A percentile compares a stretch with the other conserved stretches of the same genome.
phyloP scores from a whole-genome alignment of 768 basidiomycete species.

The Tephrocybe sp. region DNA sequence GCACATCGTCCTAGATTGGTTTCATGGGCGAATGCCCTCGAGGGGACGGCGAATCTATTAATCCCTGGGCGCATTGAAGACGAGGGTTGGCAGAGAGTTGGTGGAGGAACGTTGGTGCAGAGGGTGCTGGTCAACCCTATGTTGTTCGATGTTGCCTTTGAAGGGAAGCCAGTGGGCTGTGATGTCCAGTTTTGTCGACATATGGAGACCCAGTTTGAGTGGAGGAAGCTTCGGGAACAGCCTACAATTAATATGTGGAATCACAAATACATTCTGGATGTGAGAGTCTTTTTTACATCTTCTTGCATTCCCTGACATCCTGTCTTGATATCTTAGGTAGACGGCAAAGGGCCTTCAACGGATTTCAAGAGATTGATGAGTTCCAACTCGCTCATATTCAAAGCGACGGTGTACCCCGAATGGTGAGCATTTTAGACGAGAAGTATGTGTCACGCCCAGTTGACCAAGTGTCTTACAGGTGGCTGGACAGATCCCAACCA shows the following conservation, averaged over 20 bases:
- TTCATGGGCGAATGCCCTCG: constrained; percentile 32
- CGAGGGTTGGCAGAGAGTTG: constrained; percentile 26
- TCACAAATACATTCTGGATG: constrained; percentile 61
- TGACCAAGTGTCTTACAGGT: constrained; percentile 32
- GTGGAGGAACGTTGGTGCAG: constrained; percentile 29
- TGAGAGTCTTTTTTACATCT: constrained; percentile 22
- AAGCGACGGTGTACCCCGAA: constrained; percentile 67
- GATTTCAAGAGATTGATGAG: constrained; percentile 62
- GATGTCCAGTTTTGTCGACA: constrained; percentile 39
- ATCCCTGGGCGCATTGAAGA: constrained; percentile 20
- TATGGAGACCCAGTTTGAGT: constrained; percentile 47
- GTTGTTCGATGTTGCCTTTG: constrained; percentile 57
- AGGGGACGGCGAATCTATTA: constrained; percentile 34
- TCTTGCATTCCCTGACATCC: neutral
- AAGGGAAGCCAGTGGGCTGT: constrained; percentile 43
- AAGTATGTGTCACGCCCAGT: neutral
- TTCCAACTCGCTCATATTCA: constrained; percentile 61
- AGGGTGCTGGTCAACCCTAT: constrained; percentile 42
- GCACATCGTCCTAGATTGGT: constrained; percentile 48
- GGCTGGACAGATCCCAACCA: constrained; percentile 51
- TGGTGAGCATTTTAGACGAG: constrained; percentile 40
- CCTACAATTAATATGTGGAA: constrained; percentile 39
- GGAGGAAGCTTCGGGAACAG: constrained; percentile 34
- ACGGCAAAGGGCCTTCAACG: constrained; percentile 64
- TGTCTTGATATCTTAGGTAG: constrained; percentile 33